phyloP scores from a whole-genome alignment of 495 filamentous ascomycete species.

The Trichoderma erinaceum region DNA sequence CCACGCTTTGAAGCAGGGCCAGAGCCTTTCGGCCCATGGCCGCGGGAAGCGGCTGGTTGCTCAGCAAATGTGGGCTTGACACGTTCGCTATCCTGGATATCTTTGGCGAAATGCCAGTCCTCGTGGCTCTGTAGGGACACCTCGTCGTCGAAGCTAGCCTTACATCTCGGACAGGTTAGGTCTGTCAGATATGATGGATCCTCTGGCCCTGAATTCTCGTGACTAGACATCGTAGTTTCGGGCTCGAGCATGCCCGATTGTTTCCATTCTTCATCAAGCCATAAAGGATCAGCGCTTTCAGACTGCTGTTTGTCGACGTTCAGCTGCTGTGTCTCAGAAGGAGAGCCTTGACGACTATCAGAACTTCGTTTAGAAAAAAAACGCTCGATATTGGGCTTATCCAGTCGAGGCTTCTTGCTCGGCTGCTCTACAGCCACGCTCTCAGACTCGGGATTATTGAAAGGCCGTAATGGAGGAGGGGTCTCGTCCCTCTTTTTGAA shows the following conservation, averaged over 20 bases:
- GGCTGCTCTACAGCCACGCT: constrained; percentile 21
- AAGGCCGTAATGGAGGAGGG: constrained; percentile 36
- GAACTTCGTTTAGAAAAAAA: constrained; percentile 46
- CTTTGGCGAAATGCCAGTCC: constrained; percentile 95
- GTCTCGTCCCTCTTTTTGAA: constrained; percentile 73
- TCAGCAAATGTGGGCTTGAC: constrained; percentile 38
- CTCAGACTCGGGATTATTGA: background rate
- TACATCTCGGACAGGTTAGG: constrained; percentile 63
- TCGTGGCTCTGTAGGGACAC: constrained; percentile 67
- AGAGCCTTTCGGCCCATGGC: constrained; percentile 14
- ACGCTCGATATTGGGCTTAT: constrained; percentile 47
- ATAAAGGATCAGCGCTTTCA: background rate
- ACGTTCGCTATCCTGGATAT: constrained; percentile 61
- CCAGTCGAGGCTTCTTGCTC: constrained; percentile 49
- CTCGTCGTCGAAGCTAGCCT: constrained; percentile 45
- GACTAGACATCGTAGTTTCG: background rate
- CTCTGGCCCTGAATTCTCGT: background rate
- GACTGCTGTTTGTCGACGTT: constrained; percentile 18
- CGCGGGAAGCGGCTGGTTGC: constrained; percentile 27
- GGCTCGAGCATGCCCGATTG: background rate
- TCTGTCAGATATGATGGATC: background rate
- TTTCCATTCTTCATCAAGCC: background rate
- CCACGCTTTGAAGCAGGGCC: constrained; percentile 19
- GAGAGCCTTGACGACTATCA: background rate
- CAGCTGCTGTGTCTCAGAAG: constrained; percentile 24